Evolutionary conservation across 2,329 filamentous ascomycete genomes (phyloP), one percentile per base, ranked within the genome.

Genomic region (Fusarium nematophilum): DNA sequence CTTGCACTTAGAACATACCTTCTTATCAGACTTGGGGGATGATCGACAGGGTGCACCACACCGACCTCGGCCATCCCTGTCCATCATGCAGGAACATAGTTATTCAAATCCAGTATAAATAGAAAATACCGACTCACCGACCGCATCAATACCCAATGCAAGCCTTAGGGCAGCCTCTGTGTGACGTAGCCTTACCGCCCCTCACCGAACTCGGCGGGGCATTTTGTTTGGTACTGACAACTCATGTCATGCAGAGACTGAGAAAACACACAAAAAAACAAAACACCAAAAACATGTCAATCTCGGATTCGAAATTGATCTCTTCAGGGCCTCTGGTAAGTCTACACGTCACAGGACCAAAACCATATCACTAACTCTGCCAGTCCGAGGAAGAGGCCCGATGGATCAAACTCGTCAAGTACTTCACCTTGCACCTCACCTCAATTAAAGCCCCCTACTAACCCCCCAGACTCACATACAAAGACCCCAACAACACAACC

Each of bases 361-460:
- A 15, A 6, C 13, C 21, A 9, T 9, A 0, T n/a, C 4, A 2
- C 11, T 8, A 27, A 15, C 15, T 10, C 7, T 45, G 6, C 13
- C 37, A 86, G 83, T 64, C 76, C 26, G 76, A 81, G 18, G 72
- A 68, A 9, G 83, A 89, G 53, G 85, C 86, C 15, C 79, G 78
- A 66, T 89, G 86, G 86, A 83, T 83, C 26, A 85, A 82, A 66
- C 77, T 88, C 6, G 77, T 84, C 62, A 83, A 84, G 85, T 87
- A 78, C 59, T 14, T 27, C 13, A 40, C 18, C 17, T n/a, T n/a
- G n/a, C n/a, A n/a, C n/a, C 31, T 34, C 15, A 53, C 25, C 37
- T 25, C 33, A n/a, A n/a, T 17, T 3, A 29, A 18, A 31, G 5
- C 25, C 27, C 15, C 23, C n/a, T 4, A 11, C 59, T 59, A 38